Conservation (phyloP, 2,329 filamentous ascomycete genomes). For the Trichoderma gracile region DNA sequence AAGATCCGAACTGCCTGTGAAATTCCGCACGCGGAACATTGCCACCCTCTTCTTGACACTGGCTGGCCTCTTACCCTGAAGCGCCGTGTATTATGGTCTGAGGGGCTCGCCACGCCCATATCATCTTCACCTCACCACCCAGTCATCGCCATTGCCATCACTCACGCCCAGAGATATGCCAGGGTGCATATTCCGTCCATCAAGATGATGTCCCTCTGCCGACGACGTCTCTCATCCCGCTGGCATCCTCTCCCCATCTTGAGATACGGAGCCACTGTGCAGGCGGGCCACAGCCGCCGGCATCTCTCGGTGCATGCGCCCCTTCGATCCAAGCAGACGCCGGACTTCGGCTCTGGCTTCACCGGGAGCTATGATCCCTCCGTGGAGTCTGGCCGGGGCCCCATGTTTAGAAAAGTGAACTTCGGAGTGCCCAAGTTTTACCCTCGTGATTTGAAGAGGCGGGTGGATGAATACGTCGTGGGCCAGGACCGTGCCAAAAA, state of each 20-base stretch:
- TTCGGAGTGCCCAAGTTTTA: constrained; percentile 65
- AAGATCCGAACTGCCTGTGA: too few species aligned
- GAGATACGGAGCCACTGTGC: constrained; percentile 1
- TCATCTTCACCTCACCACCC: neutral
- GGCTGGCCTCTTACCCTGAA: too few species aligned
- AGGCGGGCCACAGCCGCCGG: constrained; percentile 26
- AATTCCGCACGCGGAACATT: too few species aligned
- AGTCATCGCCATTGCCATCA: neutral
- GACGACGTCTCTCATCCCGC: neutral
- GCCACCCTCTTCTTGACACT: too few species aligned
- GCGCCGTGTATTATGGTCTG: neutral
- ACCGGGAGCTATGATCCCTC: constrained; percentile 60
- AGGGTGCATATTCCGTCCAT: neutral
- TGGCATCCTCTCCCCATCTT: neutral
- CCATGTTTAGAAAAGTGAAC: constrained; percentile 59
- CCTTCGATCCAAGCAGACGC: constrained; percentile 42
- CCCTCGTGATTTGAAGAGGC: constrained; percentile 74
- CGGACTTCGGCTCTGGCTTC: constrained; percentile 59
- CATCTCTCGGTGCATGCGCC: constrained; percentile 32
- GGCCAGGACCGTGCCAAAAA: constrained; percentile 95
- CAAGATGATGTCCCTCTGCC: constrained; percentile 7
- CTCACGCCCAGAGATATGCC: neutral
- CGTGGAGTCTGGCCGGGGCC: constrained; percentile 55
- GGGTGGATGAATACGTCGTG: constrained; percentile 93
- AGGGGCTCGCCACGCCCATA: constrained; percentile 1